Conservation (phyloP, 306 rosid genomes). For the Trifolium fragiferum region DNA sequence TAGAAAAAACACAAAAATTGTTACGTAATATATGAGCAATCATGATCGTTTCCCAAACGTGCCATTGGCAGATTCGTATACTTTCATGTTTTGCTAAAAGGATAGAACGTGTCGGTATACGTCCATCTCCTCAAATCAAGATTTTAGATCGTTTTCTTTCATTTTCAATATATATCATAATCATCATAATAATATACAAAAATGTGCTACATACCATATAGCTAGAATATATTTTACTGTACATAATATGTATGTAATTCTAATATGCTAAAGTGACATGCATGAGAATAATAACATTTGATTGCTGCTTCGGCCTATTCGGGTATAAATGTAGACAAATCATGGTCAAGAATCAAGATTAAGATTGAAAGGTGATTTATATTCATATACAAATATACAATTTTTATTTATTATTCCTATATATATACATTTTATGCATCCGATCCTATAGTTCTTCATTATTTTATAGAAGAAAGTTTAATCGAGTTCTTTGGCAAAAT, state of each 20-base stretch:
- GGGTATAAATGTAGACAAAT: constrained; percentile 36
- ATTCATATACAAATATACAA: neutral
- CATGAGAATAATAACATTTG: constrained; percentile 41
- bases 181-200: neutral
- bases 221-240: constrained; percentile 29
- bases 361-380: constrained; percentile 15
- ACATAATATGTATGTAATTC: constrained; percentile 11
- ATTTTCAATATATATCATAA: constrained; percentile 22
- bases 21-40: constrained; percentile 9
- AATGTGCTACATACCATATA: constrained; percentile 35
- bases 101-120: constrained; percentile 17
- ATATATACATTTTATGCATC: too few relatives aligned
- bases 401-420: neutral
- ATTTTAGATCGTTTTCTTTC: constrained; percentile 33
- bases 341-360: constrained; percentile 38
- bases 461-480: too few relatives aligned
- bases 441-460: too few relatives aligned
- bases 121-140: constrained; percentile 31
- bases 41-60: constrained; percentile 2
- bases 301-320: constrained; percentile 34
- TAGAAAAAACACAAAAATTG: neutral
- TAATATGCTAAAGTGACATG: constrained; percentile 34
- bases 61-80: constrained; percentile 32
- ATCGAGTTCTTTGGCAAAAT: too few relatives aligned
- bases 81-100: constrained; percentile 20